Evolutionary conservation across 2,329 filamentous ascomycete genomes (phyloP).

Genomic region (Coniochaeta sp.): DNA sequence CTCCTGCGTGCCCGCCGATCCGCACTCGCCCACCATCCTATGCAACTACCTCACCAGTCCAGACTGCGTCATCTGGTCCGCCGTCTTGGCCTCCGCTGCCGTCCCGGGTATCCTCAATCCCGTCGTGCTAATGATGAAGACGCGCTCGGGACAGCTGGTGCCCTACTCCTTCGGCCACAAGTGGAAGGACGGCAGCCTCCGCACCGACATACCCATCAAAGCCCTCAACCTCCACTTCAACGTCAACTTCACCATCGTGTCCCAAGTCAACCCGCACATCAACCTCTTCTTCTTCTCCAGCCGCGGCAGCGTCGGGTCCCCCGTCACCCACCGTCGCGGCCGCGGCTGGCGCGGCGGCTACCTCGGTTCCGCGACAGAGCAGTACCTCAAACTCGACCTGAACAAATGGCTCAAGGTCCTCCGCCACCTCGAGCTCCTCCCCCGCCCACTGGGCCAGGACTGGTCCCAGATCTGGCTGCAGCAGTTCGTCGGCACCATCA

Average conservation of each 20-base stretch:
- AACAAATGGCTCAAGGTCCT: conserved; percentile 97
- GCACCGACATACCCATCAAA: conserved; percentile 93
- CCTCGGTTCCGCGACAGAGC: conserved; percentile 83
- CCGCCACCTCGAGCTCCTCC: conserved; percentile 84
- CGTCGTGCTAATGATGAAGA: conserved; percentile 88
- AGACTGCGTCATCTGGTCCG: conserved; percentile 97
- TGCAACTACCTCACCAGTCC: conserved; percentile 93
- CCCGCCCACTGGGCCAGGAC: conserved; percentile 84
- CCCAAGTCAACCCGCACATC: conserved; percentile 90
- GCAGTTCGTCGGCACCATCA: conserved; percentile 88
- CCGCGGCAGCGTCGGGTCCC: conserved; percentile 81
- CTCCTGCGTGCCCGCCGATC: conserved; percentile 90
- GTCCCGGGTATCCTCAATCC: conserved; percentile 95
- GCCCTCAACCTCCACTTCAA: conserved; percentile 96
- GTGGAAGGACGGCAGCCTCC: conserved; percentile 94
- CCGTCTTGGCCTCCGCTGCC: conserved; percentile 87
- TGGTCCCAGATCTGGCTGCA: conserved; percentile 97
- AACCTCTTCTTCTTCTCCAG: conserved; percentile 99
- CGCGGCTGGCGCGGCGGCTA: conserved; percentile 96
- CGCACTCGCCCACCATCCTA: conserved; percentile 84
- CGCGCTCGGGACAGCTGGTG: conserved; percentile 63
- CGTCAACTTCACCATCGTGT: conserved; percentile 91
- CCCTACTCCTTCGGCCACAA: conserved; percentile 98
- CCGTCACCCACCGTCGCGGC: conserved; percentile 88
- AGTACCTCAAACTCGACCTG: conserved; percentile 92